These are phyloP conservation scores for Knufia petricola DNA, from an alignment of 2,329 filamentous ascomycete species.

Conservation along the genomic window DNA sequence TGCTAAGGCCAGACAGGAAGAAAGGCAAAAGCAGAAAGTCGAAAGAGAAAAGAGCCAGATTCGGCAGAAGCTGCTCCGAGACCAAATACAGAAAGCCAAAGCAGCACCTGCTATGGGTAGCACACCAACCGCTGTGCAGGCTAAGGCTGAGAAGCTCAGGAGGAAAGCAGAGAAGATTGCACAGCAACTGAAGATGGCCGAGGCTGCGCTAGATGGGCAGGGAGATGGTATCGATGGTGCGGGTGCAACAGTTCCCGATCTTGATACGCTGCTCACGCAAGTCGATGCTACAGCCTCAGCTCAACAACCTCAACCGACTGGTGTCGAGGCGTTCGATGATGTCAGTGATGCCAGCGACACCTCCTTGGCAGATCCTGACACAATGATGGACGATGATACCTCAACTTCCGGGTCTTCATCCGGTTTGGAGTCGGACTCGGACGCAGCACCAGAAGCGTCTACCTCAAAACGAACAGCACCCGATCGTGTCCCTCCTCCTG, in stretches of 20 bases:
- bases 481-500: conserved; percentile 32
- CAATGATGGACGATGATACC: conserved; percentile 11
- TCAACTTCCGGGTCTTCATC: conserved; percentile 15
- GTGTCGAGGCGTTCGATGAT: conserved; percentile 1
- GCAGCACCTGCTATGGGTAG: not conserved
- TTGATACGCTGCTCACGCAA: conserved; percentile 2
- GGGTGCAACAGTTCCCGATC: not conserved
- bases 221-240: not conserved
- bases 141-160: conserved; percentile 12
- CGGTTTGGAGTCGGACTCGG: conserved; percentile 12
- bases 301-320: not conserved
- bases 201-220: not conserved
- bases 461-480: conserved; percentile 33
- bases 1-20: conserved; percentile 35
- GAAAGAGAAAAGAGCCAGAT: conserved; percentile 14
- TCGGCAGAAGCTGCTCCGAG: conserved; percentile 9
- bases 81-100: conserved; percentile 10
- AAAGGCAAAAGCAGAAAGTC: conserved; percentile 23
- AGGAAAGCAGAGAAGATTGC: conserved; percentile 10
- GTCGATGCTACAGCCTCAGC: conserved; percentile 1
- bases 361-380: conserved; percentile 11
- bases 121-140: conserved; percentile 6
- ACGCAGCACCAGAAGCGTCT: conserved; percentile 31
- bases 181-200: conserved; percentile 4
- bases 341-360: conserved; percentile 4